A percentile compares a stretch with the other conserved stretches of the same genome.
Evolutionary conservation across 208 protist genomes (phyloP).

Genomic region (Porcisia hertigi): DNA sequence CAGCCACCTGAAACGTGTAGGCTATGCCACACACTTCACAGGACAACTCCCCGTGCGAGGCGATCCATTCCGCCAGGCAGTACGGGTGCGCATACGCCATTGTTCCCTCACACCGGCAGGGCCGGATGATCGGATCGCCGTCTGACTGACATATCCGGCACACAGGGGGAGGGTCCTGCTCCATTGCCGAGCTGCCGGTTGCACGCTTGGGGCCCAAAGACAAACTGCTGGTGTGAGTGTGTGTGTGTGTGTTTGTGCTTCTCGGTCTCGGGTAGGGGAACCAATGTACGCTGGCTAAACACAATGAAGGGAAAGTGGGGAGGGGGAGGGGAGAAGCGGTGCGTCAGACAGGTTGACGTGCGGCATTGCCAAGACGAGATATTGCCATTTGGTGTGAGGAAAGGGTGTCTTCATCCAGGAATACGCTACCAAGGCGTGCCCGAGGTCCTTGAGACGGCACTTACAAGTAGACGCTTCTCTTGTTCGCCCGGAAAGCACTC

Average conservation of each 20-base stretch:
- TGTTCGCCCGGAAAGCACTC: background rate
- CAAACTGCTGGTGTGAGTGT: background rate
- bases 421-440: background rate
- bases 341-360: background rate
- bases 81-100: slow-evolving; percentile 34
- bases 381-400: background rate
- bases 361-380: no score
- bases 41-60: slow-evolving; percentile 12
- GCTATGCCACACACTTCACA: slow-evolving; percentile 30
- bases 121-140: slow-evolving; percentile 16
- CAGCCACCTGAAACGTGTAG: slow-evolving; percentile 24
- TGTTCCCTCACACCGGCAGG: slow-evolving; percentile 33
- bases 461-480: background rate
- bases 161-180: background rate
- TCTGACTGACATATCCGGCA: slow-evolving; percentile 29
- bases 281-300: background rate
- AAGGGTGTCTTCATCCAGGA: background rate
- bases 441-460: background rate
- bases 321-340: background rate
- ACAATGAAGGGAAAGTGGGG: background rate
- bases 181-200: slow-evolving; percentile 3
- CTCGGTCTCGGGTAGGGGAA: background rate
- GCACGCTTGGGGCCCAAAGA: background rate
- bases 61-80: slow-evolving; percentile 35
- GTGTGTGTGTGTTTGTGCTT: background rate